Evolutionary conservation across 2,329 filamentous ascomycete genomes (phyloP).

Genomic region (Cladophialophora immunda): DNA sequence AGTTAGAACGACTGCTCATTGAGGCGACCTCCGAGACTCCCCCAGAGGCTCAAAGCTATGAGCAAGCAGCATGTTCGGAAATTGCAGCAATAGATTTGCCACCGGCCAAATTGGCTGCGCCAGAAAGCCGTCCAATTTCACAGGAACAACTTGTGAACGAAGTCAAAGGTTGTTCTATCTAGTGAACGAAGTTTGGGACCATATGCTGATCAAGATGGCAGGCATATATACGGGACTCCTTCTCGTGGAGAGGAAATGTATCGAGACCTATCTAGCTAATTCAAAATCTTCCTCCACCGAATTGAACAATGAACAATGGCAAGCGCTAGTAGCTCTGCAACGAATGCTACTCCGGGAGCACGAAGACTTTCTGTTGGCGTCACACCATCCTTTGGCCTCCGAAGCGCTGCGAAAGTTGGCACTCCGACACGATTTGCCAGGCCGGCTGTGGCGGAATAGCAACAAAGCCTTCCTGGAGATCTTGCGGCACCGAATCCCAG

Average conservation of each 20-base stretch:
- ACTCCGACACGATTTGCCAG: not conserved
- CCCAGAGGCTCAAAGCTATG: not conserved
- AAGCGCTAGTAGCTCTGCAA: constrained; percentile 82
- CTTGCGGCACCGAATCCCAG: not conserved
- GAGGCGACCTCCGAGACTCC: not conserved
- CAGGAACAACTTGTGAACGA: constrained; percentile 82
- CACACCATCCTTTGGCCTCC: not conserved
- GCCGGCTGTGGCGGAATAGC: constrained; percentile 1
- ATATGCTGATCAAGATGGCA: not conserved
- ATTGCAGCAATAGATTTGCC: not conserved
- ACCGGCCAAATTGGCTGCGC: constrained; percentile 52
- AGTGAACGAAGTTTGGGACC: not conserved
- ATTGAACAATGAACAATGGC: constrained; percentile 76
- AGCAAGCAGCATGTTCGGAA: not conserved
- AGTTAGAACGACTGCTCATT: not conserved
- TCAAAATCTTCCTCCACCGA: constrained; percentile 63
- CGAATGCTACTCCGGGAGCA: constrained; percentile 82
- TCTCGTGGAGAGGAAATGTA: constrained; percentile 80
- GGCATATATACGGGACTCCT: constrained; percentile 49
- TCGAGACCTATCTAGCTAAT: constrained; percentile 73
- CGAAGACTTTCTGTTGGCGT: constrained; percentile 83
- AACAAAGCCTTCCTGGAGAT: constrained; percentile 4
- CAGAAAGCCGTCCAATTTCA: constrained; percentile 73
- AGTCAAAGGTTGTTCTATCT: constrained; percentile 65
- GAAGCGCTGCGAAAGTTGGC: not conserved